Percentiles rank a stretch among this genome's conserved stretches.
Conservation (phyloP, 106 monocot species). For the Platanthera guangdongensis region DNA sequence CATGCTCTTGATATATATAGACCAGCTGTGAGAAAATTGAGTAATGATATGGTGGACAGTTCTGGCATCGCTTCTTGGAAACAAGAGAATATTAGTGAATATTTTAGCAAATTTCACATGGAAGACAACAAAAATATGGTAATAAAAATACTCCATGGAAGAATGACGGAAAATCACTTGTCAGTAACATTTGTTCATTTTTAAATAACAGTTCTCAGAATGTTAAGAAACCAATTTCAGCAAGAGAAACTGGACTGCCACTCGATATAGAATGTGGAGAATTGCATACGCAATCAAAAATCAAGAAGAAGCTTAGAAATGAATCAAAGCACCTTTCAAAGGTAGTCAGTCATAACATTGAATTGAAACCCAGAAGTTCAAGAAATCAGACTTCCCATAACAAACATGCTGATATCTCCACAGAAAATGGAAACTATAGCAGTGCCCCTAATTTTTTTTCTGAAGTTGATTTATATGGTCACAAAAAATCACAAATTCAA, state of each 20-base stretch:
- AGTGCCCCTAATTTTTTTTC: no score
- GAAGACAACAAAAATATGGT: no score
- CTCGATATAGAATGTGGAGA: constrained; percentile 6
- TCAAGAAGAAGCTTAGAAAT: constrained; percentile 21
- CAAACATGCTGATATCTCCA: constrained; percentile 6
- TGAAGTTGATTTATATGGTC: no score
- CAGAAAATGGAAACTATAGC: no score
- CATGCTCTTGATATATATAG: no score
- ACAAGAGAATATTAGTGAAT: no score
- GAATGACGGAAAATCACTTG: background rate
- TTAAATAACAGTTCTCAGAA: background rate
- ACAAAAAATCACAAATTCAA: constrained; percentile 4
- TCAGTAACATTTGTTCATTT: constrained; percentile 19
- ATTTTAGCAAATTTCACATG: no score
- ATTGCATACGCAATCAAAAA: constrained; percentile 2
- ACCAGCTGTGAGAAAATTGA: no score
- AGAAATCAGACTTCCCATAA: constrained; percentile 11
- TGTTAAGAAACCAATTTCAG: background rate
- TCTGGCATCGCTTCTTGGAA: no score
- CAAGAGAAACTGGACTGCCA: background rate
- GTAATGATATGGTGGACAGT: no score
- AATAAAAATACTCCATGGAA: no score
- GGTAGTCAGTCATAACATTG: constrained; percentile 8
- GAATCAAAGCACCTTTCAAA: constrained; percentile 14
- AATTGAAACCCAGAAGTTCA: constrained; percentile 20